phyloP scores from a whole-genome alignment of 495 filamentous ascomycete species.

The Trichoderma reesei region DNA sequence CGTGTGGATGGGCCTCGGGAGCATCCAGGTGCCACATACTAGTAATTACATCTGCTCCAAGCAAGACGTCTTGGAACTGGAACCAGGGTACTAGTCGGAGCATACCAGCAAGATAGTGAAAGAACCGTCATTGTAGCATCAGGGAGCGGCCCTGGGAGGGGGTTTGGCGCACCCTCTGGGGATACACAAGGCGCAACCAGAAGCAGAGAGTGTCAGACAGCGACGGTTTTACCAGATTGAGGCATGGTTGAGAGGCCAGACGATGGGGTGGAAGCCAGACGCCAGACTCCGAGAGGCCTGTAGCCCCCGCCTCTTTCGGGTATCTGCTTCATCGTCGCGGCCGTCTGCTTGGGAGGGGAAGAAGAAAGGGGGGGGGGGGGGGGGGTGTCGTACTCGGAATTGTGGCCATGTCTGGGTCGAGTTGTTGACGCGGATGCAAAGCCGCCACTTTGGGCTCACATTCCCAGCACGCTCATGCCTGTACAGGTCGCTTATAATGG shows the following conservation, averaged over 20 bases:
- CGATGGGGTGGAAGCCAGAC: not conserved
- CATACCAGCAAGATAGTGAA: not conserved
- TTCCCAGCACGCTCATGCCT: not conserved
- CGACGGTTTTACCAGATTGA: constrained; percentile 1
- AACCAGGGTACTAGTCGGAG: not conserved
- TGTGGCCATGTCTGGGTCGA: not conserved
- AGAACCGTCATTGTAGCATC: no score
- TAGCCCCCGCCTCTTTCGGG: not conserved
- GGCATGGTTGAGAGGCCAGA: constrained; percentile 2
- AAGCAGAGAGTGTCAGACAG: constrained; percentile 3
- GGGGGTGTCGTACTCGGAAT: not conserved
- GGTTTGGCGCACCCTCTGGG: not conserved
- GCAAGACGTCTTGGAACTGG: no score
- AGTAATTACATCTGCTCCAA: no score
- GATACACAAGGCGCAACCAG: not conserved
- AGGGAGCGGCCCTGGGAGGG: not conserved
- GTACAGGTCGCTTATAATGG: no score
- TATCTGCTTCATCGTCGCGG: constrained; percentile 7
- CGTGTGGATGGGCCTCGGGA: constrained; percentile 1
- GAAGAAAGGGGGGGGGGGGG: no score
- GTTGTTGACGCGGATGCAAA: not conserved
- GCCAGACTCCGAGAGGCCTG: not conserved
- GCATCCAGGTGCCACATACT: constrained; percentile 3
- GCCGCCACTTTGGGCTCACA: not conserved
- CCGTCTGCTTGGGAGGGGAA: not conserved